These are phyloP conservation scores for Phytopythium cucurbitacearum DNA, from an alignment of 352 stramenopile species.

Conservation along the genomic window DNA sequence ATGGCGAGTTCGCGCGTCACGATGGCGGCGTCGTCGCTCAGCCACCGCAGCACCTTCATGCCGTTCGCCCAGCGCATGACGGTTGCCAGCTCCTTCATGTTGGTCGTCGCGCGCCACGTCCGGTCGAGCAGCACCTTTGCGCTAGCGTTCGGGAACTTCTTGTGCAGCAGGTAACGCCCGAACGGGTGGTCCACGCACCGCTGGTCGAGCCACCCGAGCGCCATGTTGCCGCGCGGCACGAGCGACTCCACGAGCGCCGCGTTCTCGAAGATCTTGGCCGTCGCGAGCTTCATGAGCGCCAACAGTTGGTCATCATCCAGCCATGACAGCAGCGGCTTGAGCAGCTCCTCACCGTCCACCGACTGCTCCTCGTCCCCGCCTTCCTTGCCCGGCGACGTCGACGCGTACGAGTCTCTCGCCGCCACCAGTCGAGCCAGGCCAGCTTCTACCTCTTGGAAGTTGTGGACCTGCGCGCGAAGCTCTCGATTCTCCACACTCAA, in stretches of 20 bases:
- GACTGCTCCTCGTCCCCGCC: not conserved
- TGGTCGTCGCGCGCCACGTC: conserved; percentile 24
- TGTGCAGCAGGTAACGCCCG: conserved; percentile 29
- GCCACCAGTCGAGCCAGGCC: conserved; percentile 9
- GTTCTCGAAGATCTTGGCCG: conserved; percentile 19
- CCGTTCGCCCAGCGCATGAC: conserved; percentile 31
- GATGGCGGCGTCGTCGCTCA: conserved; percentile 17
- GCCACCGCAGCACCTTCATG: conserved; percentile 41
- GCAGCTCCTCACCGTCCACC: not conserved
- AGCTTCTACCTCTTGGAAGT: conserved; percentile 9
- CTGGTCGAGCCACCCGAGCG: conserved; percentile 36
- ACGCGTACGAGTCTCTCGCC: conserved; percentile 2
- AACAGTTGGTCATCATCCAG: conserved; percentile 4
- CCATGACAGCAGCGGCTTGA: conserved; percentile 3
- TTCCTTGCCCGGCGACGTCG: not conserved
- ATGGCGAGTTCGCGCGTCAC: conserved; percentile 21
- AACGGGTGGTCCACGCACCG: conserved; percentile 18
- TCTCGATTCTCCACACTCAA: conserved; percentile 15
- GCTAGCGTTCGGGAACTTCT: conserved; percentile 22
- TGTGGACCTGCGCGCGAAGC: conserved; percentile 10
- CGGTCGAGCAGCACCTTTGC: conserved; percentile 13
- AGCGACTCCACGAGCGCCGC: conserved; percentile 14
- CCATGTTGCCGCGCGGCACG: conserved; percentile 18
- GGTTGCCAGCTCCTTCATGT: conserved; percentile 12
- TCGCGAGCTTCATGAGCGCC: conserved; percentile 8